phyloP scores from a whole-genome alignment of 2,329 filamentous ascomycete genomes.

The Triangularia setosa region DNA sequence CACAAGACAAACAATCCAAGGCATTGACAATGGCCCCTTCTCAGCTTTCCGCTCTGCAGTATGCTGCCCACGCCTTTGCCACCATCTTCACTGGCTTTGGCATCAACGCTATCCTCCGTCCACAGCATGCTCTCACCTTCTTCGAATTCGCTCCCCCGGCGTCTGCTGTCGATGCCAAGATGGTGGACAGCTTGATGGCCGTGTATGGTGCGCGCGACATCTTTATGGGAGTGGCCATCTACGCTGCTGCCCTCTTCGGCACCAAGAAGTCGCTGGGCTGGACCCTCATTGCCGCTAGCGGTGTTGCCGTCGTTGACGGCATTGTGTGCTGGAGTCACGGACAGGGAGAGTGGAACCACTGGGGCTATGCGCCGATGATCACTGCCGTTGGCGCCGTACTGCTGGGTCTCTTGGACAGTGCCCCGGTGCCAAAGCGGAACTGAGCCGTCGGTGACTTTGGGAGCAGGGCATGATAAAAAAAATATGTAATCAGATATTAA shows the following conservation, averaged over 20 bases:
- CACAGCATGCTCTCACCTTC: constrained; percentile 33
- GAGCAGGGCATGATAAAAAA: no score
- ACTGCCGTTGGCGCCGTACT: constrained; percentile 30
- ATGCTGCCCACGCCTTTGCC: constrained; percentile 19
- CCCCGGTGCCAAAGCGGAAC: not conserved
- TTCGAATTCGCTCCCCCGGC: constrained; percentile 36
- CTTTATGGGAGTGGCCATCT: constrained; percentile 43
- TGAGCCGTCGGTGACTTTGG: no score
- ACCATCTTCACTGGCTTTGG: constrained; percentile 34
- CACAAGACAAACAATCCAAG: not conserved
- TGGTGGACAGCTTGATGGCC: constrained; percentile 42
- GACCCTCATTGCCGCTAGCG: constrained; percentile 39
- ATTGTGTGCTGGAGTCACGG: constrained; percentile 38
- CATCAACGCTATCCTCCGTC: constrained; percentile 37
- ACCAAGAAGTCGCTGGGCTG: constrained; percentile 38
- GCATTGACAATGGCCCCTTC: constrained; percentile 2
- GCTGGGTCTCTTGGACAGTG: constrained; percentile 7
- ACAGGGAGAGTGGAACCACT: constrained; percentile 45
- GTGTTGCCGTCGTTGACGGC: constrained; percentile 45
- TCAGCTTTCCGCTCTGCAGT: not conserved
- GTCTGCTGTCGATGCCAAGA: constrained; percentile 30
- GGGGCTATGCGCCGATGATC: constrained; percentile 42
- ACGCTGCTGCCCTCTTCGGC: constrained; percentile 35
- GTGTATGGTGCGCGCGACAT: constrained; percentile 48
- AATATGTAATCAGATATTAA: no score